Conservation (phyloP, 441 rosid species). For the Hura crepitans region DNA sequence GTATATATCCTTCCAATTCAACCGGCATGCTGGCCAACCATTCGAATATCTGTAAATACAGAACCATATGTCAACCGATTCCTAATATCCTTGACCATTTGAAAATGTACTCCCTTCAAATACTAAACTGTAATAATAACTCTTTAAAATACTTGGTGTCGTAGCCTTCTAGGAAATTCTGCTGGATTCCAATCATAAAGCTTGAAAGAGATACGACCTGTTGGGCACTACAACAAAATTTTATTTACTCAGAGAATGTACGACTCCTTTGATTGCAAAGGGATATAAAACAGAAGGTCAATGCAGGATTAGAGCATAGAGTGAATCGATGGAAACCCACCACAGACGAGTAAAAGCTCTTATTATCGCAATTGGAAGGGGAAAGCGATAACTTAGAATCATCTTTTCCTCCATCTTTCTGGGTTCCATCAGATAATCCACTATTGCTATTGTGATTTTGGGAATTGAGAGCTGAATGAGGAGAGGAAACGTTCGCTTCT, state of each 20-base stretch:
- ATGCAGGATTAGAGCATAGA: conserved; percentile 16
- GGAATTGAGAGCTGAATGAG: conserved; percentile 41
- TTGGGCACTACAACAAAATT: conserved; percentile 66
- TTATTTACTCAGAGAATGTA: conserved; percentile 19
- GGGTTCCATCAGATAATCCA: conserved; percentile 53
- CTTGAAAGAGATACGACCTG: conserved; percentile 95
- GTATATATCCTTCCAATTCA: conserved; percentile 93
- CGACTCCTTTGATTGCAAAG: background rate
- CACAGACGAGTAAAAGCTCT: conserved; percentile 67
- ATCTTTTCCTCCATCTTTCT: conserved; percentile 46
- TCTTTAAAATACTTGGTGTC: conserved; percentile 87
- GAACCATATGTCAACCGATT: conserved; percentile 31
- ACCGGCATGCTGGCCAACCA: conserved; percentile 98
- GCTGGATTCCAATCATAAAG: conserved; percentile 99
- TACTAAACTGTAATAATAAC: conserved; percentile 59
- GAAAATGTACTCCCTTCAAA: conserved; percentile 26
- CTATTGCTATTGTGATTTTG: conserved; percentile 56
- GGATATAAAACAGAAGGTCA: conserved; percentile 3
- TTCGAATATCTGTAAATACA: conserved; percentile 67
- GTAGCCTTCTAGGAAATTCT: conserved; percentile 95
- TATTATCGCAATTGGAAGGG: conserved; percentile 54
- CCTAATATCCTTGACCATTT: conserved; percentile 21
- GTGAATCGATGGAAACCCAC: conserved; percentile 39
- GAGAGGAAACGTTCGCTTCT: conserved; percentile 45
- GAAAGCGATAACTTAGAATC: conserved; percentile 54